Evolutionary conservation across 1,284 basidiomycete genomes (phyloP).

Genomic region (Coniophora puteana): DNA sequence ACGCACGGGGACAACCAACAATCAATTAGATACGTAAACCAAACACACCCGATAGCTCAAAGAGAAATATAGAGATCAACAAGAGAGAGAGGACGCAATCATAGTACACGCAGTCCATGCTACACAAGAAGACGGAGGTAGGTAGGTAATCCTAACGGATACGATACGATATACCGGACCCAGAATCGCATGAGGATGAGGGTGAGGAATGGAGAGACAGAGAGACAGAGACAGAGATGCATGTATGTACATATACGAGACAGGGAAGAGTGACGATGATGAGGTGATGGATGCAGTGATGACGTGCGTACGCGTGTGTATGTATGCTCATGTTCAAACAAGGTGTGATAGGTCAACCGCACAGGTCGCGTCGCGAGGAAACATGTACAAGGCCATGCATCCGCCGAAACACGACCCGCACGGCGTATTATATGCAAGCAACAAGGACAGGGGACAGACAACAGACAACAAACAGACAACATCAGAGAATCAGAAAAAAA

Average conservation of each 20-base stretch:
- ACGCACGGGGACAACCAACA: conserved; percentile 3
- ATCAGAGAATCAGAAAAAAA: no score
- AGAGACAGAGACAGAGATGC: conserved; percentile 6
- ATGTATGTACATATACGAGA: conserved; percentile 1
- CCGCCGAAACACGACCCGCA: no score
- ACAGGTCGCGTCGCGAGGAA: no score
- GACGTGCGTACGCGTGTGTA: no score
- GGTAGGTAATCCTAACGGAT: not conserved
- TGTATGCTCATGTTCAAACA: no score
- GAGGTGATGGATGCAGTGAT: conserved; percentile 6
- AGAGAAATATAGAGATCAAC: conserved; percentile 17
- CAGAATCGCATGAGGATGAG: not conserved
- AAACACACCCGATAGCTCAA: conserved; percentile 17
- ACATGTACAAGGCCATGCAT: no score
- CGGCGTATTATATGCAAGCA: conserved; percentile 3
- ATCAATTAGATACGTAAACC: conserved; percentile 11
- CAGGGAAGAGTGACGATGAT: conserved; percentile 4
- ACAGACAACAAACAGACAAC: no score
- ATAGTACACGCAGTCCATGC: conserved; percentile 17
- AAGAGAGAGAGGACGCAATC: conserved; percentile 7
- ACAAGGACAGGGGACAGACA: no score
- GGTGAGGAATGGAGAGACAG: conserved; percentile 10
- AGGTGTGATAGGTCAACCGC: no score
- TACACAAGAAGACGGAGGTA: conserved; percentile 3
- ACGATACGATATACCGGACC: conserved; percentile 4